Evolutionary conservation across 148 eudicot species (phyloP).

Genomic region (Pouteria glomerata): DNA sequence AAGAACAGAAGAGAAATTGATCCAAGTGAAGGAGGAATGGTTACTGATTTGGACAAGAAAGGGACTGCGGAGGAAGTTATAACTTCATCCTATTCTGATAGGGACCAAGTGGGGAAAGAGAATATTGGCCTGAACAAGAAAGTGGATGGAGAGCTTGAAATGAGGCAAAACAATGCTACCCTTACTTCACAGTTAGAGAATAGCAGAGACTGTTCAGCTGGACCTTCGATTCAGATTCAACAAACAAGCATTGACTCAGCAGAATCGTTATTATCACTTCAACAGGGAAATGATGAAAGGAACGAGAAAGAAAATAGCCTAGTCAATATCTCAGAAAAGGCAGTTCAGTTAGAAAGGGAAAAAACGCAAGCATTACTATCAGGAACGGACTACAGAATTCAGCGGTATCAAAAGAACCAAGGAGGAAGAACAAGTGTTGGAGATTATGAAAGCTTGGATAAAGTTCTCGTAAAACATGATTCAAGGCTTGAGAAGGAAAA

Average conservation of each 20-base stretch:
- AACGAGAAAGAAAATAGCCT: constrained; percentile 15
- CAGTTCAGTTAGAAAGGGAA: constrained; percentile 25
- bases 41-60: not conserved
- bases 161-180: constrained; percentile 1
- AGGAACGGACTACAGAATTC: constrained; percentile 16
- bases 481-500: constrained; percentile 71
- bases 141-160: not conserved
- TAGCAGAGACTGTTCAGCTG: not conserved
- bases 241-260: not conserved
- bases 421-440: constrained; percentile 12
- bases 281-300: not conserved
- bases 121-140: constrained; percentile 47
- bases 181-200: not conserved
- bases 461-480: constrained; percentile 60
- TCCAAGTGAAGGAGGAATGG: constrained; percentile 8
- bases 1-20: constrained; percentile 31
- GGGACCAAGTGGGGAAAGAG: constrained; percentile 38
- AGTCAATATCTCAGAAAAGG: constrained; percentile 18
- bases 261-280: not conserved
- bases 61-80: not conserved
- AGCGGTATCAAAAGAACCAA: constrained; percentile 14
- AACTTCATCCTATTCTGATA: constrained; percentile 1
- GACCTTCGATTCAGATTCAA: not conserved
- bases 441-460: constrained; percentile 52
- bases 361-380: constrained; percentile 15